These are phyloP conservation scores for Fraxinus sp. DNA, from an alignment of 305 asterid genomes.

Conservation along the genomic window DNA sequence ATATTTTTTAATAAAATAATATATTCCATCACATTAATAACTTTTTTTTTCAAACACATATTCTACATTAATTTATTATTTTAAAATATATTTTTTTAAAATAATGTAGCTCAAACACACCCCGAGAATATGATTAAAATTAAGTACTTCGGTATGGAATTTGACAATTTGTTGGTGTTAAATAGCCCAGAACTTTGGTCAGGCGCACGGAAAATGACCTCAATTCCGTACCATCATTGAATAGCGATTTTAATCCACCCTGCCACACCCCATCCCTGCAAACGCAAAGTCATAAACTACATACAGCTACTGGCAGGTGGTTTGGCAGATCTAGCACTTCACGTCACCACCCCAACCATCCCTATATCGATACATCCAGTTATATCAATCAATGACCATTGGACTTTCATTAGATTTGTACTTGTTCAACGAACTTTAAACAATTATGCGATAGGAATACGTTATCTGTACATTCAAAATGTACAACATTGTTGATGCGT, in stretches of 20 bases:
- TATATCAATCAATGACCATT: not conserved
- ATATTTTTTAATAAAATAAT: too few species aligned
- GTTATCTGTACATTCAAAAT: too few species aligned
- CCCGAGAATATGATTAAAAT: too few species aligned
- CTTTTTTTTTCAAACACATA: too few species aligned
- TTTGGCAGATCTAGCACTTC: slow-evolving; percentile 53
- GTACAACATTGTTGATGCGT: too few species aligned
- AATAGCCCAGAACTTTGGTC: not conserved
- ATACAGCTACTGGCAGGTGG: slow-evolving; percentile 34
- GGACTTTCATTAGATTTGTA: not conserved
- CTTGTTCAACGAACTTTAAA: too few species aligned
- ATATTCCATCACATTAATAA: too few species aligned
- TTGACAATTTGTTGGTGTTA: not conserved
- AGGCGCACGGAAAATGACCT: not conserved
- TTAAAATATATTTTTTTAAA: too few species aligned
- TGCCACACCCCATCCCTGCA: not conserved
- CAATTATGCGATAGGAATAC: too few species aligned
- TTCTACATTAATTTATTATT: too few species aligned
- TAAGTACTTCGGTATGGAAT: too few species aligned
- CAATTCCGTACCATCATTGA: not conserved
- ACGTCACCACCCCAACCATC: slow-evolving; percentile 22
- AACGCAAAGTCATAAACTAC: slow-evolving; percentile 32
- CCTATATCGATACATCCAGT: not conserved
- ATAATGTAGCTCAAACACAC: too few species aligned
- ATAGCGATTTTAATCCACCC: not conserved